phyloP scores from a whole-genome alignment of 257 asterid species.

The Solanum piurae region DNA sequence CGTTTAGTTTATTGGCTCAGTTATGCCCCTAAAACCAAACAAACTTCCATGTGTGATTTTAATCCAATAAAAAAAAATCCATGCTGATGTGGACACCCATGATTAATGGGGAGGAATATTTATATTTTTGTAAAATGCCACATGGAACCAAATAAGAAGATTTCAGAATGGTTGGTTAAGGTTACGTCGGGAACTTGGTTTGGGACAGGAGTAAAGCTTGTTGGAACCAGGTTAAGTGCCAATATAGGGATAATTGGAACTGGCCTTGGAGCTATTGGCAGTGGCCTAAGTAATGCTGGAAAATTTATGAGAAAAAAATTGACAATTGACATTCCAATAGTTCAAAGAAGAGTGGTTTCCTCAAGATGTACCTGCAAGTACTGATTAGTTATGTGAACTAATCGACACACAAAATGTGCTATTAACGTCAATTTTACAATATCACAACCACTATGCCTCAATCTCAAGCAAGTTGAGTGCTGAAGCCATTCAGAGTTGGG shows the following conservation, averaged over 20 bases:
- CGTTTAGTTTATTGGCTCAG: neutral
- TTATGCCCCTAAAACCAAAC: neutral
- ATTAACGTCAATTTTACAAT: neutral
- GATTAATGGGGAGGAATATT: neutral
- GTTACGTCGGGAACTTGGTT: constrained; percentile 59
- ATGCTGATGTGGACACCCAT: neutral
- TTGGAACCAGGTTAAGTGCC: constrained; percentile 60
- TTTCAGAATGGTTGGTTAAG: constrained; percentile 17
- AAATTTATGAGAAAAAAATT: constrained; percentile 77
- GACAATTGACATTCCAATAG: constrained; percentile 36
- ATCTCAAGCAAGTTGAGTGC: neutral
- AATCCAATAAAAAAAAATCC: neutral
- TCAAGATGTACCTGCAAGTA: neutral
- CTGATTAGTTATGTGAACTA: neutral
- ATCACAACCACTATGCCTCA: neutral
- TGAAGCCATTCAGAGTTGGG: neutral
- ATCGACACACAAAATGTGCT: neutral
- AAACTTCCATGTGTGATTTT: neutral
- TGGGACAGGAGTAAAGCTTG: constrained; percentile 47
- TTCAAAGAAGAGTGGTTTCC: constrained; percentile 49
- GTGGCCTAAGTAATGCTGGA: constrained; percentile 75
- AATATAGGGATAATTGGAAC: constrained; percentile 62
- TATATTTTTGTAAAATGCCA: neutral
- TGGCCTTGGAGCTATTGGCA: constrained; percentile 69
- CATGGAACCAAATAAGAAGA: neutral